Evolutionary conservation across 495 filamentous ascomycete species (phyloP), one percentile per base, ranked within the genome.

Genomic region (Podospora comata): DNA sequence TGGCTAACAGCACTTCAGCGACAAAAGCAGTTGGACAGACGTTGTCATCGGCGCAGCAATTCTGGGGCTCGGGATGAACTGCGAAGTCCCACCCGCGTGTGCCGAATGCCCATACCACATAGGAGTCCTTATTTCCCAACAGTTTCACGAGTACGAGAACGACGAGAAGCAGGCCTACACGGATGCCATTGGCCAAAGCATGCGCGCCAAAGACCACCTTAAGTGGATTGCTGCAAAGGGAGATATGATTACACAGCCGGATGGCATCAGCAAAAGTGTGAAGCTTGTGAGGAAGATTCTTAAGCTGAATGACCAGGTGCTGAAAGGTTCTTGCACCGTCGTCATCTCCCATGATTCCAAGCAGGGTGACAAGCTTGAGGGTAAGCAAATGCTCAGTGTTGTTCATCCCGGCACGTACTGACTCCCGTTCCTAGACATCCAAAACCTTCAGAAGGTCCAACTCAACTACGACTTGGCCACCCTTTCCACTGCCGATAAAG

Each of bases 1-100:
- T 11, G 39, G 55, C 23, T 58, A 18, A 58, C 55, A 19, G 5
- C 6, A 4, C n/a, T 9, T 11, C 55, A 58, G 55, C 3, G 55
- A 58, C n/a, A 19, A 20, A 20, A 58, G 55, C 55, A 58, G 55
- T 18, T 58, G 55, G 55, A 58, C 55, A 20, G 55, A 58, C 55
- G 55, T 58, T 58, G 55, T 26, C 55, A 58, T 58, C 6, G 55
- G 55, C 23, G 55, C 55, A 5, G 55, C 55, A 7, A 26, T 58
- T 5, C 55, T 58, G 5, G 55, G 55, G 3, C 55, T 58, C n/a
- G 55, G 55, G 5, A 58, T 58, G 1, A 26, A 58, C n/a, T 58
- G 55, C 3, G 5, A 58, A 58, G 23, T 26, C 2, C 55, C 55
- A 9, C 55, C 55, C 0, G 55, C n/a, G 3, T 58, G 55, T 26